Conservation (phyloP, 179 eudicot species). For the Amaranthus tricolor region DNA sequence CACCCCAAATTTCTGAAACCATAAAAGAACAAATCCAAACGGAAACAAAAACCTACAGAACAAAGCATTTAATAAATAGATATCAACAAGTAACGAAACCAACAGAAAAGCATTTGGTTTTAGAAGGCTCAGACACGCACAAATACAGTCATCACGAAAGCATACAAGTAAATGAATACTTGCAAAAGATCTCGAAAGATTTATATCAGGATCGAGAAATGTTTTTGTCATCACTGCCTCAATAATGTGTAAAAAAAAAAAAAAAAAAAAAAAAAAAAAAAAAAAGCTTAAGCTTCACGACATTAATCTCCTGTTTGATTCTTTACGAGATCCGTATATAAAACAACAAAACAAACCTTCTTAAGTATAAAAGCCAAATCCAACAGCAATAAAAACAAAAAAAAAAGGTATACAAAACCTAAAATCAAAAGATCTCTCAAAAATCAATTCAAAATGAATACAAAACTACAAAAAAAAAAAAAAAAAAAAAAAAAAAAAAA, state of each 20-base stretch:
- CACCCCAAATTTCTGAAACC: not conserved
- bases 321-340: not conserved
- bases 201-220: conserved; percentile 36
- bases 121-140: conserved; percentile 40
- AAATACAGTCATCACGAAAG: conserved; percentile 34
- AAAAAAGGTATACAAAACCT: not conserved
- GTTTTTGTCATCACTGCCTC: conserved; percentile 36
- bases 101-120: not conserved
- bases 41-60: not conserved
- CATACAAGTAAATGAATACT: conserved; percentile 23
- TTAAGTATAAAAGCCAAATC: not conserved
- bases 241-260: not conserved
- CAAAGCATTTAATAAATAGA: not conserved
- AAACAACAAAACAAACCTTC: not conserved
- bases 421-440: not conserved
- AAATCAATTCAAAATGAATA: not conserved
- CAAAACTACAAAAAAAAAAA: not conserved
- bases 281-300: not conserved
- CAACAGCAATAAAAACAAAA: not conserved
- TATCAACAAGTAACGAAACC: not conserved
- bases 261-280: not conserved
- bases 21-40: not conserved
- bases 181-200: conserved; percentile 21
- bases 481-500: not conserved
- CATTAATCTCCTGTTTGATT: not conserved